These are phyloP conservation scores for Colletotrichum eremochloae DNA, from an alignment of 2,329 filamentous ascomycete genomes.

Conservation along the genomic window DNA sequence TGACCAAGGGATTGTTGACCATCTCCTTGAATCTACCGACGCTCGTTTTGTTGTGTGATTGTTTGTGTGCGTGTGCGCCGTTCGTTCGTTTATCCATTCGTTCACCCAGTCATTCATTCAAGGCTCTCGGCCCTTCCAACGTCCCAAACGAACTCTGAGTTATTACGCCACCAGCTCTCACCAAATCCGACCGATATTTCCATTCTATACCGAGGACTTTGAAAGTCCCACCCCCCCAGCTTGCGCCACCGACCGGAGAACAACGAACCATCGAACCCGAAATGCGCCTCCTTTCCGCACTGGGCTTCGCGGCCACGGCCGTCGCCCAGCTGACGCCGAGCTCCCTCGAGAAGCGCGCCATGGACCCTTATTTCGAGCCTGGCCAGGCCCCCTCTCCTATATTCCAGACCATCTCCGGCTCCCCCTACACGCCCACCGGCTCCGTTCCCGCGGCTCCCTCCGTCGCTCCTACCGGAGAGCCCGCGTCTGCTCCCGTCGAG, in stretches of 20 bases:
- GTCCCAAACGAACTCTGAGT: background rate
- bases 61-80: background rate
- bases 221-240: constrained; percentile 12
- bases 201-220: constrained; percentile 29
- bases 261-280: background rate
- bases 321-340: constrained; percentile 43
- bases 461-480: background rate
- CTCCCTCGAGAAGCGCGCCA: constrained; percentile 47
- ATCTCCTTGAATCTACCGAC: constrained; percentile 37
- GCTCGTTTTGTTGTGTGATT: constrained; percentile 26
- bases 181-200: constrained; percentile 8
- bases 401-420: constrained; percentile 32
- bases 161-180: background rate
- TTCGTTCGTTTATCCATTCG: constrained; percentile 34
- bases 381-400: constrained; percentile 29
- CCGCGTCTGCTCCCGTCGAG: background rate
- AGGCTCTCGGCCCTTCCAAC: constrained; percentile 14
- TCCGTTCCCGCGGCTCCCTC: background rate
- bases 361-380: constrained; percentile 23
- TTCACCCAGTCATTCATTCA: constrained; percentile 37
- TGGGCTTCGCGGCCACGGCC: constrained; percentile 37
- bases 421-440: constrained; percentile 19
- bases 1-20: constrained; percentile 40
- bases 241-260: no score
- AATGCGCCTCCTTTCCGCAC: constrained; percentile 29